Conservation (phyloP, 2,329 filamentous ascomycete genomes). For the Botrytis squamosa region DNA sequence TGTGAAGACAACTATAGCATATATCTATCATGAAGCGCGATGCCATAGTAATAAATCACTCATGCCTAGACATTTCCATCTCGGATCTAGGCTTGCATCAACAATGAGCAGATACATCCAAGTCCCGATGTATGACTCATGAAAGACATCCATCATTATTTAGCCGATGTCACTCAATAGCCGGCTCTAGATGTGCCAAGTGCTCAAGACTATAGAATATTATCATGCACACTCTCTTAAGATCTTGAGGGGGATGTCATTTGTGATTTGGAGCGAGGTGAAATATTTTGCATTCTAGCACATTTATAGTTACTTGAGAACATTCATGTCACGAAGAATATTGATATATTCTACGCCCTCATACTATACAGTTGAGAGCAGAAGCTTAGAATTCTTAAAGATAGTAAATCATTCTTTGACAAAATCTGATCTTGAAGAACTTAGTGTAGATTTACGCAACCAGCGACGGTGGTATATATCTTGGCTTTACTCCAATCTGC, state of each 20-base stretch:
- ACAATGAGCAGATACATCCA: no score
- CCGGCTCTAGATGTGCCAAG: not conserved
- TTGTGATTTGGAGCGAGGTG: not conserved
- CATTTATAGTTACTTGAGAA: not conserved
- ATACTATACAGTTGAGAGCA: not conserved
- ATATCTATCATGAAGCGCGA: not conserved
- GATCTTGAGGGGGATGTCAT: not conserved
- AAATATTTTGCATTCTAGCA: not conserved
- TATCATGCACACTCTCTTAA: not conserved
- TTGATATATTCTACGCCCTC: not conserved
- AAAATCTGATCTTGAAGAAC: not conserved
- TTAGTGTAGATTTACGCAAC: not conserved
- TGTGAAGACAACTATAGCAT: not conserved
- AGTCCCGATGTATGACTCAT: no score
- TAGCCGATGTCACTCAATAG: not conserved
- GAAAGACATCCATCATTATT: not conserved
- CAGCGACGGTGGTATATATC: not conserved
- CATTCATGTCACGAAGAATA: not conserved
- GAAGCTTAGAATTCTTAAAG: fast-evolving
- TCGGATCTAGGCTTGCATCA: no score
- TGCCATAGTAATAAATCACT: not conserved
- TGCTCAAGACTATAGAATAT: not conserved
- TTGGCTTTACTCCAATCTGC: not conserved
- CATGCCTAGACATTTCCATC: no score
- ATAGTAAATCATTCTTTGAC: not conserved